These are phyloP conservation scores for Scheffersomyces amazonensis DNA, from an alignment of 805 yeast species.

Conservation along the genomic window DNA sequence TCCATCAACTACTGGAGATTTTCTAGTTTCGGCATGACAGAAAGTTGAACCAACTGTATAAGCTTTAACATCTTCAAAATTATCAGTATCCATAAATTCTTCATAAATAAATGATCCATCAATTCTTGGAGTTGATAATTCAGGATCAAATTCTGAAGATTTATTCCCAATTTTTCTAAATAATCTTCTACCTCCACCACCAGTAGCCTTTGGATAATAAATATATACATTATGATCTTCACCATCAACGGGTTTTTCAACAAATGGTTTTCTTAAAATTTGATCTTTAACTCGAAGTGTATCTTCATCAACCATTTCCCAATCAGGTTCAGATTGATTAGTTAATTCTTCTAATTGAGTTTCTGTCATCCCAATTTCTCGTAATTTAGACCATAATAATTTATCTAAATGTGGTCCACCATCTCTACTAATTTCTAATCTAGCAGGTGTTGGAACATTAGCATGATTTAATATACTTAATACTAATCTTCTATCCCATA, in stretches of 20 bases:
- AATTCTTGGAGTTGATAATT: slow-evolving; percentile 69
- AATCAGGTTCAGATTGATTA: slow-evolving; percentile 67
- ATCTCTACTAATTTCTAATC: slow-evolving; percentile 89
- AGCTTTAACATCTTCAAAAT: slow-evolving; percentile 97
- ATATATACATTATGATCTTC: slow-evolving; percentile 97
- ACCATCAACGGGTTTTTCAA: slow-evolving; percentile 98
- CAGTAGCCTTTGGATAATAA: slow-evolving; percentile 81
- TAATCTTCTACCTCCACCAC: slow-evolving; percentile 96
- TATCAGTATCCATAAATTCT: slow-evolving; percentile 95
- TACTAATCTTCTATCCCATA: slow-evolving; percentile 97
- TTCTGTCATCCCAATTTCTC: slow-evolving; percentile 36
- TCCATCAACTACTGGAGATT: slow-evolving; percentile 99
- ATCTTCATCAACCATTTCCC: slow-evolving; percentile 82
- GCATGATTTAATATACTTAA: slow-evolving; percentile 73
- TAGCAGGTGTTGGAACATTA: slow-evolving; percentile 84
- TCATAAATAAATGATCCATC: slow-evolving; percentile 92
- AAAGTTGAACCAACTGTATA: slow-evolving; percentile 89
- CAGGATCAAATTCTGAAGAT: slow-evolving; percentile 92
- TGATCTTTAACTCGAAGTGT: slow-evolving; percentile 74
- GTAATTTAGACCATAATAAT: slow-evolving; percentile 47
- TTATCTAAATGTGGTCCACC: slow-evolving; percentile 88
- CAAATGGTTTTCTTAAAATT: slow-evolving; percentile 81
- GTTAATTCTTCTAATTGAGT: slow-evolving; percentile 59
- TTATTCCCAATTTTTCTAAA: slow-evolving; percentile 97
- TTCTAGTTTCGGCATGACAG: slow-evolving; percentile 98